Conservation (phyloP, 495 filamentous ascomycete species). For the Aspergillus avenaceus region DNA sequence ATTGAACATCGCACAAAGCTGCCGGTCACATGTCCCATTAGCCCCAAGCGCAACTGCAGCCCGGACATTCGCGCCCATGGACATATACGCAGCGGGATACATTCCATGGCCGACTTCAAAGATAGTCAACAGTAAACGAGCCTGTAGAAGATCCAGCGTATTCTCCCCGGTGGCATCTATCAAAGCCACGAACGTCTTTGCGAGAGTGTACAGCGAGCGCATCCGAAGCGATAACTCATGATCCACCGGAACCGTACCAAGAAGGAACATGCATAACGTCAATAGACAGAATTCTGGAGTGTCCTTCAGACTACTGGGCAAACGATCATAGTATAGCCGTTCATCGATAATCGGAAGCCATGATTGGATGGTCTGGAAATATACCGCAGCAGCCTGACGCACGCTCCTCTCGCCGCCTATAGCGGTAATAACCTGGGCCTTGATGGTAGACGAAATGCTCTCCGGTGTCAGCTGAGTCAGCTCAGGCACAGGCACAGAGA, state of each 20-base stretch:
- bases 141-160: background rate
- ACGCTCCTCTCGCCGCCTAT: background rate
- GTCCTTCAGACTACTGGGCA: background rate
- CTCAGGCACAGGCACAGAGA: background rate
- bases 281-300: background rate
- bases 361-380: conserved; percentile 2
- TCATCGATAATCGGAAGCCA: conserved; percentile 1
- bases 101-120: conserved; percentile 6
- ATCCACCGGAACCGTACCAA: background rate
- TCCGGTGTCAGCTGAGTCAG: background rate
- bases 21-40: background rate
- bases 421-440: background rate
- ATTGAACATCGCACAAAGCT: background rate
- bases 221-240: background rate
- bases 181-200: background rate
- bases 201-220: background rate
- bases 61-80: background rate
- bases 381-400: background rate
- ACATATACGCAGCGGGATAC: conserved; percentile 2
- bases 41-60: background rate
- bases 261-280: background rate
- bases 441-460: background rate
- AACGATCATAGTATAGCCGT: background rate
- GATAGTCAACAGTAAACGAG: background rate
- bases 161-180: background rate